These are phyloP conservation scores for Cenococcum geophilum DNA, from an alignment of 495 filamentous ascomycete species.

Conservation along the genomic window DNA sequence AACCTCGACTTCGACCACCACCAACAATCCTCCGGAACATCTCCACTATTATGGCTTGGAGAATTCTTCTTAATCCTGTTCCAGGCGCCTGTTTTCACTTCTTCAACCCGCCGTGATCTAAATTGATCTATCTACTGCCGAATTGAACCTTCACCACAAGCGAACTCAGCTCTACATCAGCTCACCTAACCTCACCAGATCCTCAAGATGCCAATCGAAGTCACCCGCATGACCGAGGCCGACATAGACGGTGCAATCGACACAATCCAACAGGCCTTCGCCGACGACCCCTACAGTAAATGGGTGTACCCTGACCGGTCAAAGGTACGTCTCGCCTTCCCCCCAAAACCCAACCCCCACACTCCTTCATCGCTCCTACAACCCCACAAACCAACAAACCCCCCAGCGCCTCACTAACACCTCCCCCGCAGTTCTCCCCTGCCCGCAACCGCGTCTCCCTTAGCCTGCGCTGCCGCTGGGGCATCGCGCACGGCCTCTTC, in stretches of 20 bases:
- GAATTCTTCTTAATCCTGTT: background rate
- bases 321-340: conserved; percentile 41
- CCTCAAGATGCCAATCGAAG: conserved; percentile 40
- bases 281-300: conserved; percentile 58
- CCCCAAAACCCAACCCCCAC: conserved; percentile 24
- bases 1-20: no score
- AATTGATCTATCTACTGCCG: no score
- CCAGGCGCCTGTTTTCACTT: no score
- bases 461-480: conserved; percentile 55
- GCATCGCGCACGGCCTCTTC: conserved; percentile 57
- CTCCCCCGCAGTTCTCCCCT: conserved; percentile 43
- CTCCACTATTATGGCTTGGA: background rate
- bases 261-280: conserved; percentile 55
- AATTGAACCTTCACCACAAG: no score
- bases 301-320: conserved; percentile 53
- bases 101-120: no score
- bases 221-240: conserved; percentile 49
- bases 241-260: conserved; percentile 59
- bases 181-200: background rate
- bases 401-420: no score
- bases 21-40: no score
- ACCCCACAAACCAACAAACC: conserved; percentile 16
- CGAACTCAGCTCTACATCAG: background rate
- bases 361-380: conserved; percentile 10
- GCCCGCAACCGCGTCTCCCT: conserved; percentile 58